Percentiles rank a stretch among this genome's conserved stretches.
phyloP scores from a whole-genome alignment of 2,329 filamentous ascomycete genomes.

The Fusarium xylarioides region DNA sequence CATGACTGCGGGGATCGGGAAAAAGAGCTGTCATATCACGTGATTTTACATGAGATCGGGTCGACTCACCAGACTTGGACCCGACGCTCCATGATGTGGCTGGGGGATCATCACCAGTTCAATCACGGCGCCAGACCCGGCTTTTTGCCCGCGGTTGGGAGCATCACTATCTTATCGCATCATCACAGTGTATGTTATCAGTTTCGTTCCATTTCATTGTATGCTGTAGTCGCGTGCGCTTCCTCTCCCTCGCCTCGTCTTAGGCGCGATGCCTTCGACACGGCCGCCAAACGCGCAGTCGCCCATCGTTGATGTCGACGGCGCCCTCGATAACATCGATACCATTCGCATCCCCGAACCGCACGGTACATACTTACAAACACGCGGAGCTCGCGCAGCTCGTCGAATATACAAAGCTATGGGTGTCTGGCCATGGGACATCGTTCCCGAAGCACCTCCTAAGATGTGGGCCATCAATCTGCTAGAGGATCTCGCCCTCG shows the following conservation, averaged over 20 bases:
- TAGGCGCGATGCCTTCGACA: constrained; percentile 38
- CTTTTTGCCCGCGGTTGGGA: constrained; percentile 37
- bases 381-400: constrained; percentile 41
- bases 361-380: constrained; percentile 37
- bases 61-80: constrained; percentile 3
- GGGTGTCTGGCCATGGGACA: constrained; percentile 44
- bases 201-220: constrained; percentile 9
- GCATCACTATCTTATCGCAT: background rate
- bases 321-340: constrained; percentile 35
- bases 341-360: constrained; percentile 41
- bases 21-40: constrained; percentile 26
- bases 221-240: constrained; percentile 17
- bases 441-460: constrained; percentile 42
- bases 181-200: background rate
- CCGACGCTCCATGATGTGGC: constrained; percentile 42
- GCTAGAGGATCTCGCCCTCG: constrained; percentile 42
- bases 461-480: constrained; percentile 45
- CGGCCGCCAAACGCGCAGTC: constrained; percentile 36
- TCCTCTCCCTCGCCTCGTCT: background rate
- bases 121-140: constrained; percentile 32
- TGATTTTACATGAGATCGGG: constrained; percentile 37
- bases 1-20: constrained; percentile 42
- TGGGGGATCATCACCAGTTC: constrained; percentile 34
- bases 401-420: constrained; percentile 41
- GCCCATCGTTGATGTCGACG: constrained; percentile 34